A percentile compares a stretch with the other conserved stretches of the same genome.
These are phyloP conservation scores for Coniochaeta hoffmannii DNA, from an alignment of 2,329 filamentous ascomycete species.

Conservation along the genomic window DNA sequence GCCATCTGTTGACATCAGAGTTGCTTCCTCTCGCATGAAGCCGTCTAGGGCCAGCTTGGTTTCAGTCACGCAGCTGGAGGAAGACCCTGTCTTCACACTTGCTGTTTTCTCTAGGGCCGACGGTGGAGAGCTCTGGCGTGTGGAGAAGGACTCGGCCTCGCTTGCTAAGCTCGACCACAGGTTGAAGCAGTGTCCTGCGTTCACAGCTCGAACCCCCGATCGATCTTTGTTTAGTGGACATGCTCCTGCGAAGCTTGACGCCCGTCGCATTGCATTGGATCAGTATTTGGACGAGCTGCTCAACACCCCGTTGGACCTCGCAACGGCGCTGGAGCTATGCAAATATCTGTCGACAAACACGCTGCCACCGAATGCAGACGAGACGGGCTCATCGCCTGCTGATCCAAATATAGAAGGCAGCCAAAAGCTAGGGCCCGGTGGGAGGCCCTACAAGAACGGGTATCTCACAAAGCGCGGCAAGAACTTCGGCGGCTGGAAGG, in stretches of 20 bases:
- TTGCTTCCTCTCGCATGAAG: slow-evolving; percentile 90
- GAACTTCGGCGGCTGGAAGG: slow-evolving; percentile 99
- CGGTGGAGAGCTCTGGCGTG: slow-evolving; percentile 76
- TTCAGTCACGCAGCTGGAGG: slow-evolving; percentile 71
- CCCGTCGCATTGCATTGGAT: slow-evolving; percentile 72
- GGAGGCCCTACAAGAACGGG: slow-evolving; percentile 69
- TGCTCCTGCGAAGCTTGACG: slow-evolving; percentile 87
- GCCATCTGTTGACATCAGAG: slow-evolving; percentile 75
- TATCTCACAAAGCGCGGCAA: slow-evolving; percentile 96
- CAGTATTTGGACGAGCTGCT: slow-evolving; percentile 79
- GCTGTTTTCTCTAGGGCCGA: slow-evolving; percentile 75
- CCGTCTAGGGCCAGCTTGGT: slow-evolving; percentile 82
- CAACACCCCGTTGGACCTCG: slow-evolving; percentile 72
- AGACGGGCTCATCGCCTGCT: slow-evolving; percentile 32
- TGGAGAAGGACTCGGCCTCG: slow-evolving; percentile 84
- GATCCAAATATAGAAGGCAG: slow-evolving; percentile 28
- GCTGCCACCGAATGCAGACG: slow-evolving; percentile 54
- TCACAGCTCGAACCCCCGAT: slow-evolving; percentile 74
- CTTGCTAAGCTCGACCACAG: slow-evolving; percentile 76
- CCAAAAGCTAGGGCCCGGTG: slow-evolving; percentile 49
- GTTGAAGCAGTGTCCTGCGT: slow-evolving; percentile 65
- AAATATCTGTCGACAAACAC: slow-evolving; percentile 70
- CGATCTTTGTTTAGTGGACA: slow-evolving; percentile 83
- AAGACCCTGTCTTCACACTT: slow-evolving; percentile 90
- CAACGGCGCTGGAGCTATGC: slow-evolving; percentile 74